Evolutionary conservation across 2,329 filamentous ascomycete species (phyloP).

Genomic region (Fusarium buxicola): DNA sequence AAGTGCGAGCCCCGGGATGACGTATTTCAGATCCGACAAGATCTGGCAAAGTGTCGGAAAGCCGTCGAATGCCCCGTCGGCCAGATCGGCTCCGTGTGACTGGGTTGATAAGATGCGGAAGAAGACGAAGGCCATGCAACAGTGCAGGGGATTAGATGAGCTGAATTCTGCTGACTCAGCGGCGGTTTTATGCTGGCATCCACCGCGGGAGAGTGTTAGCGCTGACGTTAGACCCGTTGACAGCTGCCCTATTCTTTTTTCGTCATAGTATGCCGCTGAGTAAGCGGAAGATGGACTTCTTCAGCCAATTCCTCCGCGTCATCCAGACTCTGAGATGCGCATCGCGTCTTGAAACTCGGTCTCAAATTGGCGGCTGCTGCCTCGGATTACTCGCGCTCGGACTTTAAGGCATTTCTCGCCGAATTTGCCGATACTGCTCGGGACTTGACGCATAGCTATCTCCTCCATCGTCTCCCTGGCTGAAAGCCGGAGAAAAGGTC

Average conservation of each 20-base stretch:
- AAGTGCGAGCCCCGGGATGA: conserved; percentile 6
- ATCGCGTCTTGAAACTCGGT: conserved; percentile 8
- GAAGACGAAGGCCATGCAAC: background rate
- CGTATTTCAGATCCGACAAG: background rate
- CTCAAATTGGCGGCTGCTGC: conserved; percentile 6
- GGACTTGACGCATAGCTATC: conserved; percentile 4
- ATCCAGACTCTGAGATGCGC: background rate
- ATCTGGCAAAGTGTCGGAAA: background rate
- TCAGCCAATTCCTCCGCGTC: conserved; percentile 1
- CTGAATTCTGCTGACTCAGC: conserved; percentile 10
- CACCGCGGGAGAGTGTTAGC: no score
- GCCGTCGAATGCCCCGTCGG: background rate
- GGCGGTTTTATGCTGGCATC: background rate
- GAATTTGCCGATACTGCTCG: background rate
- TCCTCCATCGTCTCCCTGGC: background rate
- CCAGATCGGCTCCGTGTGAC: background rate
- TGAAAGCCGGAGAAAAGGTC: background rate
- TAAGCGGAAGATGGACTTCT: conserved; percentile 22
- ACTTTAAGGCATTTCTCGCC: conserved; percentile 5
- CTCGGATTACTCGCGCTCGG: conserved; percentile 18
- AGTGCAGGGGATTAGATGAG: background rate
- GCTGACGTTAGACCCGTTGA: background rate
- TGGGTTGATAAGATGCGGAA: background rate
- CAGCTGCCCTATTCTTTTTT: background rate
- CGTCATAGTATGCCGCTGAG: conserved; percentile 8